Base-by-base conservation (phyloP, 2,329 filamentous ascomycete genomes). In the Alternaria conjuncta region DNA sequence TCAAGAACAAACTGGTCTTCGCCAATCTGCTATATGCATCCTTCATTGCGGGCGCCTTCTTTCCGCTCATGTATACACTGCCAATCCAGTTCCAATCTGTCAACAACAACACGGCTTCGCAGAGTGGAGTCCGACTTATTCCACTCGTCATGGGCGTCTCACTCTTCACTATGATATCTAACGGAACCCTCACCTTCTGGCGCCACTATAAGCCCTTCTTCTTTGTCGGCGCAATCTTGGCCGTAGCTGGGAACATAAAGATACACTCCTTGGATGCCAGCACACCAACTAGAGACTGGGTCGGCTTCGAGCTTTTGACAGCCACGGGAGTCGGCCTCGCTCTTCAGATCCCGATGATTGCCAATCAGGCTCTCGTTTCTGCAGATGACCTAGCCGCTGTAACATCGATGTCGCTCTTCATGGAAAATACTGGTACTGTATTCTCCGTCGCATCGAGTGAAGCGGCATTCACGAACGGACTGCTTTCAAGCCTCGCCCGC, bases 251-350 rank as follows among this genome's bases (percentile, higher is more conserved):
- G 3, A 63, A 71, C 20, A 9, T 57, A 3, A 67, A 49, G 23
- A 74, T 76, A 4, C 73, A 82, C 77, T 56, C 83, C 0, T 75
- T 84, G 3, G 72, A 78, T 18, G 69, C 80, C 2, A 66, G 70
- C 36, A 81, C 83, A 4, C 66, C 78, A 0, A 72, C 75, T 0
- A 74, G 67, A 3, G 73, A 78, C 30, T 86, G 83, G 84, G 81
- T 85, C 21, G 84, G 84, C 9, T 86, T 82, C 69, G 82, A 86
- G 57, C 75, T 83, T 5, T 63, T 86, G 3, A 61, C 79, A 5
- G 85, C 84, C 20, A 72, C 81, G 4, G 82, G 84, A 4, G 71
- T 82, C 12, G 84, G 84, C 5, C 66, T 81, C 9, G 71, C 70
- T 23, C 72, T 83, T n/a, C 81, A 84, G 54, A 75, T 82, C 43